Percentiles rank a stretch among this genome's conserved stretches.
Conservation (phyloP, 1,139 yeast species). For the Nakaseomyces glabratus region DNA sequence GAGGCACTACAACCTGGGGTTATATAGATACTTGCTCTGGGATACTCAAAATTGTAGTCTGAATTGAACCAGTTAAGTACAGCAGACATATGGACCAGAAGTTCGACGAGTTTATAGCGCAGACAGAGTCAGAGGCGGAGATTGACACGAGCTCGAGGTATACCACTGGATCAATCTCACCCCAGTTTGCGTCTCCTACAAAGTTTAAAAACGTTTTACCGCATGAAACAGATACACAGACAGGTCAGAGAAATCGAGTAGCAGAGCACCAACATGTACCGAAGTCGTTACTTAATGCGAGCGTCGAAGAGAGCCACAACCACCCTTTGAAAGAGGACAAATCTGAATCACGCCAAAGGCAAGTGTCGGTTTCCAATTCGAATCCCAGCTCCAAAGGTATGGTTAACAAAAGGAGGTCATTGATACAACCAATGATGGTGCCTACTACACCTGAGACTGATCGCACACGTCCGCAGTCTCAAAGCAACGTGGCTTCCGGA, state of each 20-base stretch:
- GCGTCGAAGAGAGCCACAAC: slow-evolving; percentile 10
- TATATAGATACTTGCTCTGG: too few species aligned
- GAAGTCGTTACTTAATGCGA: slow-evolving; percentile 11
- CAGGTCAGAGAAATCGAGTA: too few species aligned
- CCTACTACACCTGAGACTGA: slow-evolving; percentile 10
- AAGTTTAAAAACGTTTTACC: neutral
- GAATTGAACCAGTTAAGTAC: too few species aligned
- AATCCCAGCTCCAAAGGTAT: neutral
- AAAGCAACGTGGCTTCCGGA: slow-evolving; percentile 1
- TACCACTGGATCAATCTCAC: slow-evolving; percentile 9
- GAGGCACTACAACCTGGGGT: too few species aligned
- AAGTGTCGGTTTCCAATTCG: too few species aligned
- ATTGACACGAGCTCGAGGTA: slow-evolving; percentile 23
- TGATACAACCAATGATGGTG: slow-evolving; percentile 28
- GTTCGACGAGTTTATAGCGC: slow-evolving; percentile 25
- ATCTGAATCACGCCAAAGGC: too few species aligned
- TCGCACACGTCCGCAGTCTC: slow-evolving; percentile 14
- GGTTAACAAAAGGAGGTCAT: slow-evolving; percentile 24
- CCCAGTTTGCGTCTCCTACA: neutral
- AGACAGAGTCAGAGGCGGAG: slow-evolving; percentile 18
- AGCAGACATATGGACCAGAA: slow-evolving; percentile 16
- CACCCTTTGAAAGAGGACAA: slow-evolving; percentile 12
- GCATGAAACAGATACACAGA: too few species aligned
- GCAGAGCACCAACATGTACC: slow-evolving; percentile 9
- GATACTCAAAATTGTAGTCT: too few species aligned